These are phyloP conservation scores for Mycena metata DNA, from an alignment of 768 basidiomycete species.

Conservation along the genomic window DNA sequence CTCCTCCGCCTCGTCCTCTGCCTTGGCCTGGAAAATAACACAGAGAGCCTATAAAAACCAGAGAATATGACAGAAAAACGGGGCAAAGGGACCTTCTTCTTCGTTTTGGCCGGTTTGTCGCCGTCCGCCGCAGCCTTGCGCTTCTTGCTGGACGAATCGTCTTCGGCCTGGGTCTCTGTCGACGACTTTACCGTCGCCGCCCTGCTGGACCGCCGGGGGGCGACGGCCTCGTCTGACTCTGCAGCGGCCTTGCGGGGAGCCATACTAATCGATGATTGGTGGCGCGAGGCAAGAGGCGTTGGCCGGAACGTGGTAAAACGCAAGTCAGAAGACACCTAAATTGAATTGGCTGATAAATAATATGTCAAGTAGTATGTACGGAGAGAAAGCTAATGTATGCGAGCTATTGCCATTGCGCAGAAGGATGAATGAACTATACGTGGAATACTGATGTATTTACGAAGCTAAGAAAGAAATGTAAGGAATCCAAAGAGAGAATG, in stretches of 20 bases:
- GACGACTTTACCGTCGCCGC: conserved; percentile 51
- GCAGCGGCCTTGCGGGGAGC: conserved; percentile 54
- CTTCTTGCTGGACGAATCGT: conserved; percentile 49
- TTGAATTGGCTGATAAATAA: conserved; percentile 30
- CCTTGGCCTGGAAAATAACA: conserved; percentile 49
- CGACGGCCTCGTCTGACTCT: conserved; percentile 47
- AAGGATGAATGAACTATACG: conserved; percentile 32
- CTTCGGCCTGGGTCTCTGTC: conserved; percentile 58
- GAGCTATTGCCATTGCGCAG: conserved; percentile 25
- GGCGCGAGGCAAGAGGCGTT: conserved; percentile 30
- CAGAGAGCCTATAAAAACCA: conserved; percentile 25
- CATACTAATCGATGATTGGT: conserved; percentile 44
- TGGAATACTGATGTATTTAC: not conserved
- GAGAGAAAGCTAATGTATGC: conserved; percentile 29
- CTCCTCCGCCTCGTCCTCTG: conserved; percentile 42
- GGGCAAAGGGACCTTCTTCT: conserved; percentile 56
- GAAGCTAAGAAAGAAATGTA: not conserved
- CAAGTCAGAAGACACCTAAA: conserved; percentile 27
- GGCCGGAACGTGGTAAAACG: conserved; percentile 3
- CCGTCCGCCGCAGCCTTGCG: conserved; percentile 49
- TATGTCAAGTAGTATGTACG: conserved; percentile 17
- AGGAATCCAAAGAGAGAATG: not conserved
- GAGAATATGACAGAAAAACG: conserved; percentile 6
- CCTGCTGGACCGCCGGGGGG: conserved; percentile 69
- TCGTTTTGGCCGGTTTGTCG: conserved; percentile 49